Base-by-base conservation (phyloP, 1,284 basidiomycete genomes). In the Ceratobasidium sp. region DNA sequence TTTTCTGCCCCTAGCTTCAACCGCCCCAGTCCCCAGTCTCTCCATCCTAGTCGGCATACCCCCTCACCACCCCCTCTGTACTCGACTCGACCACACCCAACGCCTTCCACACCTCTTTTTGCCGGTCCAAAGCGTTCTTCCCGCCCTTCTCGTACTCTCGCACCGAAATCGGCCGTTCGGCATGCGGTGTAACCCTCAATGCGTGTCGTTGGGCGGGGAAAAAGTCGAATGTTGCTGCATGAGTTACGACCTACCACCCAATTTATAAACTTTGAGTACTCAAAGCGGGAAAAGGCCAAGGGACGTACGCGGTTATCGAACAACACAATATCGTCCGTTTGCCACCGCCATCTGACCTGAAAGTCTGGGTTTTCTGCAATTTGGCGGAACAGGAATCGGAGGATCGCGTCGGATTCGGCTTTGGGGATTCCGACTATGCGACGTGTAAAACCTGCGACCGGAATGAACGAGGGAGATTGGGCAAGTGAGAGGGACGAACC, bases 341-440 rank as follows among this genome's bases (percentile, higher is more conserved):
- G 82, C 89, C 89, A 91, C 70, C 81, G 84, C 82, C 89, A 89
- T 69, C 88, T 85, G 45, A 89, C 87, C 73, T 90, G 89, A 78
- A 86, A 86, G 76, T 91, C 89, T 10, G 85, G 83, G 76, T 87
- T 90, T 73, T 85, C 83, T 58, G 81, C 81, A 73, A 93, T 86
- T 75, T 89, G 85, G 75, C 82, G 84, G 82, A 89, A 92, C 69
- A 93, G 80, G 79, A 92, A 89, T 35, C 78, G 77, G 56, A 93
- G 80, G 73, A 92, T 83, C 35, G 83, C 79, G 76, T 94, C 91
- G 43, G 88, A 90, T 78, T 93, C 92, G 1, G 87, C 85, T 78
- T 93, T 93, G 40, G 90, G 89, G 7, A 93, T 80, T 53, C 88
- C 91, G 65, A 92, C 78, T 75, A 93, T 89, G 68, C 91, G 88